Base-by-base conservation (phyloP, 2,329 filamentous ascomycete genomes). In the Neodidymelliopsis sp. region DNA sequence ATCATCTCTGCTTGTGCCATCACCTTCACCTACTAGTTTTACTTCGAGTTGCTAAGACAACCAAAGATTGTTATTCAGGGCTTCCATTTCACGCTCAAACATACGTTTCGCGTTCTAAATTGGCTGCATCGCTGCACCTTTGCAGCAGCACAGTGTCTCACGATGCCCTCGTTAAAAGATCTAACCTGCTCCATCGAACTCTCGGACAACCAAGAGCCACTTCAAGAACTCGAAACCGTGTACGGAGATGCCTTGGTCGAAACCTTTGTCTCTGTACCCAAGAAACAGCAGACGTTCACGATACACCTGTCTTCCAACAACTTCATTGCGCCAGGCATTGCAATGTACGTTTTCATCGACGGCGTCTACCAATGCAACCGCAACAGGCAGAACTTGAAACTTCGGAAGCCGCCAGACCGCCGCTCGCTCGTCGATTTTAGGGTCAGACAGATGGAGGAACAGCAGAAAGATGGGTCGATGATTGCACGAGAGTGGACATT, bases 281-380 rank as follows among this genome's bases (percentile, higher is more conserved):
- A 42, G 27, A 65, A 71, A 11, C 66, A 74, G 12, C 61, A 62
- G n/a, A 64, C 73, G 0, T 84, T 84, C 64, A 74, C 69, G 15
- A 69, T 84, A 25, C 78, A 75, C 50, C 71, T 84, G 28, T 74
- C 66, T 2, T 79, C 79, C 0, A 67, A 66, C 25, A 76, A 74
- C 22, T 84, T 78, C 67, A 81, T 84, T 53, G 77, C 77, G 1
- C 73, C 77, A 18, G 81, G 81, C 0, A 65, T 84, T 9, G 76
- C 80, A 2, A 77, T 81, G 64, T 80, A 79, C 51, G 80, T 84
- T 19, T 84, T 77, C 69, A 81, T 83, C 29, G 81, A 84, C 56
- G 81, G 81, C 13, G 66, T 78, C 5, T 83, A 83, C 53, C 81
- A 84, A 59, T 81, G 79, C 66, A 84, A 84, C 51, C 79, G 81